Conservation (phyloP, 129 eudicot species). For the Chrysanthemum makinoi region DNA sequence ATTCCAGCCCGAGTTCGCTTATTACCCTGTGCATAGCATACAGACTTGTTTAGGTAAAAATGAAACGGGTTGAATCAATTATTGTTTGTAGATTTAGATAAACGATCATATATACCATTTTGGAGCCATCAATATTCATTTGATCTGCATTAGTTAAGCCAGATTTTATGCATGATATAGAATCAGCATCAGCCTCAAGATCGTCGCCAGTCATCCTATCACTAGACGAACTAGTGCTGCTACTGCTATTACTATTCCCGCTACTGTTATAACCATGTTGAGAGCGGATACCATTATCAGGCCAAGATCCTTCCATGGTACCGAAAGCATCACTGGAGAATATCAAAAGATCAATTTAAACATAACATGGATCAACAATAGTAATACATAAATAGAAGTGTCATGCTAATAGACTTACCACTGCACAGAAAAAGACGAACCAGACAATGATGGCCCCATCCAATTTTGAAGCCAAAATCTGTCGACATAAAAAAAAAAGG, state of each 20-base stretch:
- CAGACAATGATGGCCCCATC: conserved; percentile 82
- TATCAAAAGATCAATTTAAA: conserved; percentile 11
- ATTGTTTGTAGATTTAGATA: background rate
- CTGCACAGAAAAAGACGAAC: conserved; percentile 68
- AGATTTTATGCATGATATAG: conserved; percentile 73
- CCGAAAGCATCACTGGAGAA: conserved; percentile 41
- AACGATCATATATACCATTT: conserved; percentile 44
- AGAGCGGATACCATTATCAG: conserved; percentile 47
- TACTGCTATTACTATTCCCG: conserved; percentile 91
- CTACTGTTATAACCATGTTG: conserved; percentile 70
- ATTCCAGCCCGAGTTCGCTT: conserved; percentile 72
- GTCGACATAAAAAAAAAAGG: conserved; percentile 21
- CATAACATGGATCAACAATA: no score
- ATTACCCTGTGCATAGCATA: conserved; percentile 55
- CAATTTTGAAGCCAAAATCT: conserved; percentile 98
- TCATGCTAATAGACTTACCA: conserved; percentile 48
- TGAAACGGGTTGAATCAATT: background rate
- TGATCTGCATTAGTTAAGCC: conserved; percentile 77
- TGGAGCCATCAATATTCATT: conserved; percentile 53
- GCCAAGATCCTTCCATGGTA: conserved; percentile 75
- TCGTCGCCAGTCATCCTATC: conserved; percentile 65
- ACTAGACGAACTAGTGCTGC: conserved; percentile 88
- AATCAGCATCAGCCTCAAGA: conserved; percentile 98
- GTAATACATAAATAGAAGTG: background rate
- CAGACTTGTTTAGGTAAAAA: background rate